Conservation (phyloP, 345 rosid genomes). For the Garcia nutans region DNA sequence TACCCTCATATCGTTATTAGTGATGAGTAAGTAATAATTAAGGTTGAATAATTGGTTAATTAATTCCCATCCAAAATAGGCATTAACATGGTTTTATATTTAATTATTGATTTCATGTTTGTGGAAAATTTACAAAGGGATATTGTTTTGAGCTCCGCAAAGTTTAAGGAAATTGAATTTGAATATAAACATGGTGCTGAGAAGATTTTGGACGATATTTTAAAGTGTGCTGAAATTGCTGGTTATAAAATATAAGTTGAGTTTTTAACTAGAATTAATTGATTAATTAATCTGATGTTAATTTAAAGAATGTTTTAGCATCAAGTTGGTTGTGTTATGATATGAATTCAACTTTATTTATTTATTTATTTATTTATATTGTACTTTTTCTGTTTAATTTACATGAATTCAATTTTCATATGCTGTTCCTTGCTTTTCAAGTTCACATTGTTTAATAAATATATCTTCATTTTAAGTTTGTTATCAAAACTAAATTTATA, state of each 20-base stretch:
- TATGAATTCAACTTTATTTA: too few relatives aligned
- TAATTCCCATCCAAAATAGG: neutral
- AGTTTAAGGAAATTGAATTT: constrained; percentile 28
- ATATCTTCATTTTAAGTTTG: too few relatives aligned
- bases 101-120: neutral
- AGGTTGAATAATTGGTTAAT: neutral
- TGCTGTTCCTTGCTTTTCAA: too few relatives aligned
- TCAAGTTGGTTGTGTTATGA: too few relatives aligned
- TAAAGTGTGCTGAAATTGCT: constrained; percentile 12
- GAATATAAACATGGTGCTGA: constrained; percentile 20
- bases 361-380: too few relatives aligned
- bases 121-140: constrained; percentile 5
- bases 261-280: too few relatives aligned
- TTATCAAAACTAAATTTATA: too few relatives aligned
- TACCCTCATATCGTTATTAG: constrained; percentile 15
- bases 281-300: neutral
- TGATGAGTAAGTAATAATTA: constrained; percentile 13
- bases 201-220: constrained; percentile 24
- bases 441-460: too few relatives aligned
- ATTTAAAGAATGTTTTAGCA: too few relatives aligned
- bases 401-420: too few relatives aligned
- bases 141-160: constrained; percentile 12
- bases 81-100: neutral
- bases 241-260: too few relatives aligned
- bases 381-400: too few relatives aligned